Conservation (phyloP, 495 filamentous ascomycete species). For the Daldinia decipiens region DNA sequence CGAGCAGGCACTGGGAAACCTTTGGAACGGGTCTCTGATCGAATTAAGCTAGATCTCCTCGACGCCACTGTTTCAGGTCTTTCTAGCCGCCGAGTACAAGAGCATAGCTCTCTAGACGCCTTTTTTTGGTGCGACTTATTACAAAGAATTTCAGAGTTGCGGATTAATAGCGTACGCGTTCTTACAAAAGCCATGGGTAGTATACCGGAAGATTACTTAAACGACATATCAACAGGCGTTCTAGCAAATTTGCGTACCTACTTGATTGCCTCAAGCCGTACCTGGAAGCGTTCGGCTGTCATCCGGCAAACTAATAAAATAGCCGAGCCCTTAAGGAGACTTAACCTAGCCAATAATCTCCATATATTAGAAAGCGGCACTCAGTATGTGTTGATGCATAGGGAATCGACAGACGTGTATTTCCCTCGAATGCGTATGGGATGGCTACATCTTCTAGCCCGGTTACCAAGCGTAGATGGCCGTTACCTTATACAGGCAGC, state of each 20-base stretch:
- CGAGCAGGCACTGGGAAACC: not conserved
- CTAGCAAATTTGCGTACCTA: conserved; percentile 29
- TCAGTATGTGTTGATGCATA: conserved; percentile 25
- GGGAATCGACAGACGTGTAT: conserved; percentile 6
- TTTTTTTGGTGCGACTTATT: conserved; percentile 35
- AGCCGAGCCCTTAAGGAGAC: conserved; percentile 28
- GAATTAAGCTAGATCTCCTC: conserved; percentile 33
- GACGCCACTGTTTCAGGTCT: conserved; percentile 38
- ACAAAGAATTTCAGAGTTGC: conserved; percentile 33
- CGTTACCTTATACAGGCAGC: conserved; percentile 23
- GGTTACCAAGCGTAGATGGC: conserved; percentile 33
- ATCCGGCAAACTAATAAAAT: conserved; percentile 41
- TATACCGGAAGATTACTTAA: conserved; percentile 36
- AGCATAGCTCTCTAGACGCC: conserved; percentile 9
- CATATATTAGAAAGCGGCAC: conserved; percentile 34
- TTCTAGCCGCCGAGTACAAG: not conserved
- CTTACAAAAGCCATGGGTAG: conserved; percentile 32
- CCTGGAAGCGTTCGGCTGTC: not conserved
- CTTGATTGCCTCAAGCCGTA: conserved; percentile 14
- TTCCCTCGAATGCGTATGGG: conserved; percentile 29
- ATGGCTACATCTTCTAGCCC: conserved; percentile 44
- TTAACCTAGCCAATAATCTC: conserved; percentile 24
- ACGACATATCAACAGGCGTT: conserved; percentile 19
- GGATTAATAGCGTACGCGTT: conserved; percentile 33
- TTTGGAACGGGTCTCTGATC: not conserved